A percentile compares a stretch with the other conserved stretches of the same genome.
These are phyloP conservation scores for Parasarocladium wereldwijsianum DNA, from an alignment of 2,329 filamentous ascomycete genomes.

Conservation along the genomic window DNA sequence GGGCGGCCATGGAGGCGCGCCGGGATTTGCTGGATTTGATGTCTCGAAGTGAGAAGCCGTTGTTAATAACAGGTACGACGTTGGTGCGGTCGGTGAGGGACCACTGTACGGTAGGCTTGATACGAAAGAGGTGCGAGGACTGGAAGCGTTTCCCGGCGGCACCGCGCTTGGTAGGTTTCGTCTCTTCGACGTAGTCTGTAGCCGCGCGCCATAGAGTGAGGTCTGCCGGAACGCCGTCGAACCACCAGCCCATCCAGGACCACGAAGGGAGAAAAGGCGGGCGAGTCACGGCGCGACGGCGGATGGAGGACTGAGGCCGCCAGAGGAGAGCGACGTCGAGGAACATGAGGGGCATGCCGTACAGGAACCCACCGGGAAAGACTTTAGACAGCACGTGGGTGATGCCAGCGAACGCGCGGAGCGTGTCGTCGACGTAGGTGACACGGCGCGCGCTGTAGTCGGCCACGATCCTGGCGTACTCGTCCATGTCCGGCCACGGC, in stretches of 20 bases:
- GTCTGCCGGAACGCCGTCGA: slow-evolving; percentile 26
- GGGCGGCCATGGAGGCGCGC: slow-evolving; percentile 11
- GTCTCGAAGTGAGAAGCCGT: slow-evolving; percentile 24
- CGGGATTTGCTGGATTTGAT: slow-evolving; percentile 17
- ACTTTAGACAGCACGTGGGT: slow-evolving; percentile 25
- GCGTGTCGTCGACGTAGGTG: slow-evolving; percentile 25
- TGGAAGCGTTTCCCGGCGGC: slow-evolving; percentile 17
- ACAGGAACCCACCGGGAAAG: slow-evolving; percentile 27
- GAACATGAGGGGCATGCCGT: slow-evolving; percentile 31
- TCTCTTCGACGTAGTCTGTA: slow-evolving; percentile 26
- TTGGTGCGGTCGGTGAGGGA: slow-evolving; percentile 22
- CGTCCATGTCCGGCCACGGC: slow-evolving; percentile 30
- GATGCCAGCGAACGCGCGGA: slow-evolving; percentile 26
- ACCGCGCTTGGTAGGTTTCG: slow-evolving; percentile 15
- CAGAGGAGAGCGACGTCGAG: slow-evolving; percentile 28
- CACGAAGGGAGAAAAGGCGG: slow-evolving; percentile 26
- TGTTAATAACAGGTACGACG: slow-evolving; percentile 19
- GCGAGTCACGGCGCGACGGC: slow-evolving; percentile 20
- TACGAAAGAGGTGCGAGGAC: slow-evolving; percentile 21
- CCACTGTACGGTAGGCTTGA: slow-evolving; percentile 23
- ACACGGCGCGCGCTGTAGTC: slow-evolving; percentile 26
- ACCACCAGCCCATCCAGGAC: slow-evolving; percentile 35
- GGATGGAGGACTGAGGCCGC: slow-evolving; percentile 27
- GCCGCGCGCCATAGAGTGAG: slow-evolving; percentile 26
- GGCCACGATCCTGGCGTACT: slow-evolving; percentile 27